Percentiles rank a stretch among this genome's conserved stretches.
Conservation (phyloP, 169 alveolate species). For the Babesia ovis region DNA sequence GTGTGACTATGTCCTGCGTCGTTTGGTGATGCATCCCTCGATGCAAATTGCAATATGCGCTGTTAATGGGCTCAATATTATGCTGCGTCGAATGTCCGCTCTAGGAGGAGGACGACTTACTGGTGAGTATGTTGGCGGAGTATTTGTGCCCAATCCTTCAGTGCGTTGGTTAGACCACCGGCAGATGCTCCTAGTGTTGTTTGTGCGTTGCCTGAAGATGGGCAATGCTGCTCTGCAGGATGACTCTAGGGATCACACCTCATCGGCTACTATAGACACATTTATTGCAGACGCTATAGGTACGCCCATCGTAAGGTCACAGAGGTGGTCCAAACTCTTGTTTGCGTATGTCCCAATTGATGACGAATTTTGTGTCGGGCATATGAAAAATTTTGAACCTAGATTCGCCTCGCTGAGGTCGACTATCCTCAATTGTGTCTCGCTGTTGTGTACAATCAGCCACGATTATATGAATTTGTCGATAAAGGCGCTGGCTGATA, state of each 20-base stretch:
- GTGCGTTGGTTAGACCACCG: slow-evolving; percentile 39
- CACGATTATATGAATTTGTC: slow-evolving; percentile 44
- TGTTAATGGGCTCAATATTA: slow-evolving; percentile 31
- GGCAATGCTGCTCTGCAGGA: slow-evolving; percentile 46
- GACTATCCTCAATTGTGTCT: slow-evolving; percentile 36
- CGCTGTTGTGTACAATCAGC: slow-evolving; percentile 49
- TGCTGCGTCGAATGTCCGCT: slow-evolving; percentile 35
- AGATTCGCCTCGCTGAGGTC: slow-evolving; percentile 68
- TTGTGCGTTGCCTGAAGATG: slow-evolving; percentile 50
- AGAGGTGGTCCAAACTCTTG: slow-evolving; percentile 46
- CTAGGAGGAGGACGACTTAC: slow-evolving; percentile 13
- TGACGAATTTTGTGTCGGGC: slow-evolving; percentile 65
- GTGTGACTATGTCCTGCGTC: slow-evolving; percentile 19
- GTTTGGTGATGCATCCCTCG: slow-evolving; percentile 68
- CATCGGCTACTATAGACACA: slow-evolving; percentile 23
- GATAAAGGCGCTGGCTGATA: slow-evolving; percentile 49
- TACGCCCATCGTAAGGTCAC: slow-evolving; percentile 1
- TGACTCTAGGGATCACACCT: background rate
- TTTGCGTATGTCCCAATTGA: slow-evolving; percentile 46
- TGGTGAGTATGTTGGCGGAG: slow-evolving; percentile 24
- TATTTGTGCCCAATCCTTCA: slow-evolving; percentile 34
- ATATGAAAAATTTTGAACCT: slow-evolving; percentile 58
- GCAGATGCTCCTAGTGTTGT: slow-evolving; percentile 39
- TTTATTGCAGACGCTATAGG: slow-evolving; percentile 30
- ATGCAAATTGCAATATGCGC: slow-evolving; percentile 56